These are phyloP conservation scores for Acorus gramineus DNA, from an alignment of 106 monocot species.

Conservation along the genomic window DNA sequence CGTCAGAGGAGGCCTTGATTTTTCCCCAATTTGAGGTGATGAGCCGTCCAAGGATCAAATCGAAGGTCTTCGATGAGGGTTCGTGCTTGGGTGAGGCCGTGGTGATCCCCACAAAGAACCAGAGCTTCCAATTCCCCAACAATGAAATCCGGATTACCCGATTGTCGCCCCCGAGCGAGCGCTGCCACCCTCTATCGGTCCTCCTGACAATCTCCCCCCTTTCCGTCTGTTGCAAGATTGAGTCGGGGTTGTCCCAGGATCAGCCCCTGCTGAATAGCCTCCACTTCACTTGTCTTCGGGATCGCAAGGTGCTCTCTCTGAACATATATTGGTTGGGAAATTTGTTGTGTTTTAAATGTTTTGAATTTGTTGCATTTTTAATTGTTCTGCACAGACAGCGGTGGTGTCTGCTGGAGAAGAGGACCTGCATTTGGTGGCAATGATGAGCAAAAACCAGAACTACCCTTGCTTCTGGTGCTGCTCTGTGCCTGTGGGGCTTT, in stretches of 20 bases:
- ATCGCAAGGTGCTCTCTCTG: constrained; percentile 20
- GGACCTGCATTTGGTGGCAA: constrained; percentile 84
- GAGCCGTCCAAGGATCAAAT: constrained; percentile 10
- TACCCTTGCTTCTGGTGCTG: constrained; percentile 90
- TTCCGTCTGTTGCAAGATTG: constrained; percentile 56
- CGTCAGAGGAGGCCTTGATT: no score
- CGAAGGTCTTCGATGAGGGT: constrained; percentile 39
- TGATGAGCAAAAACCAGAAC: constrained; percentile 52
- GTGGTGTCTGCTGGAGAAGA: constrained; percentile 51
- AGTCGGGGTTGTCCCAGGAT: constrained; percentile 19
- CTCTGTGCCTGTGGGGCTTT: constrained; percentile 43
- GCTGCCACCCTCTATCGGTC: constrained; percentile 58
- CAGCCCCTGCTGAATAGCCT: constrained; percentile 40
- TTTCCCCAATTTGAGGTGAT: background rate
- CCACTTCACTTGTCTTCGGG: constrained; percentile 50
- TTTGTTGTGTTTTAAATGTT: background rate
- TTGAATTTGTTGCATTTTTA: background rate
- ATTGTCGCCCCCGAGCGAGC: constrained; percentile 48
- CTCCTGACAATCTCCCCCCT: constrained; percentile 57
- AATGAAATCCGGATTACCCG: constrained; percentile 52
- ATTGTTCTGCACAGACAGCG: constrained; percentile 41
- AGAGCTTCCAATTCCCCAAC: constrained; percentile 18
- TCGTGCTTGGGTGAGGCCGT: constrained; percentile 46
- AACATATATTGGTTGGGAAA: background rate
- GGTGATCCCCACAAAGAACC: constrained; percentile 22